Evolutionary conservation across 1,139 yeast species (phyloP).

Genomic region (Pichia cactophila): DNA sequence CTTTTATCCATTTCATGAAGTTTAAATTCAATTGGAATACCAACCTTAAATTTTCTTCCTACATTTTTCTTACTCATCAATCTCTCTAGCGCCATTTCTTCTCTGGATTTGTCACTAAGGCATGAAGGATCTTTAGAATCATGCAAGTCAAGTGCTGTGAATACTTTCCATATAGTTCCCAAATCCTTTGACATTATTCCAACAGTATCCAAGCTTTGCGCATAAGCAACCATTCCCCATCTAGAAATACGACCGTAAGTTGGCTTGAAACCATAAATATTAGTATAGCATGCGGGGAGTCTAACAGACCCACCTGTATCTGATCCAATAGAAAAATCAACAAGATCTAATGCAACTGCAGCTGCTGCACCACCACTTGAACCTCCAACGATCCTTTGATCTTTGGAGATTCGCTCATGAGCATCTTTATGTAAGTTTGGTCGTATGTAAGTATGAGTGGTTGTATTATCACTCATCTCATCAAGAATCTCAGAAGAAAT

Average conservation of each 20-base stretch:
- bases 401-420: conserved; percentile 8
- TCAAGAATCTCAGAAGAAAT: conserved; percentile 13
- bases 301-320: conserved; percentile 98
- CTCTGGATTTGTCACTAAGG: conserved; percentile 35
- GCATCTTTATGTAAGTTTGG: conserved; percentile 6
- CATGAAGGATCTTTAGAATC: conserved; percentile 83
- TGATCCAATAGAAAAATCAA: conserved; percentile 76
- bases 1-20: conserved; percentile 46
- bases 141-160: conserved; percentile 43
- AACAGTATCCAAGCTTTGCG: conserved; percentile 91
- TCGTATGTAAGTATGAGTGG: conserved; percentile 6
- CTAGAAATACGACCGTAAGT: conserved; percentile 86
- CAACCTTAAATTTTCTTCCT: conserved; percentile 39
- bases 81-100: conserved; percentile 11
- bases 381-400: conserved; percentile 63
- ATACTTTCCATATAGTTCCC: conserved; percentile 41
- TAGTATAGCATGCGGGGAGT: conserved; percentile 83
- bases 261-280: conserved; percentile 83
- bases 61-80: conserved; percentile 10
- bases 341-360: conserved; percentile 65
- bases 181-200: conserved; percentile 63
- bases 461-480: not conserved
- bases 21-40: conserved; percentile 63
- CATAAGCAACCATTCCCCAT: conserved; percentile 88
- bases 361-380: conserved; percentile 97